Base-by-base conservation (phyloP, 2,329 filamentous ascomycete species). In the Colletotrichum aenigma region DNA sequence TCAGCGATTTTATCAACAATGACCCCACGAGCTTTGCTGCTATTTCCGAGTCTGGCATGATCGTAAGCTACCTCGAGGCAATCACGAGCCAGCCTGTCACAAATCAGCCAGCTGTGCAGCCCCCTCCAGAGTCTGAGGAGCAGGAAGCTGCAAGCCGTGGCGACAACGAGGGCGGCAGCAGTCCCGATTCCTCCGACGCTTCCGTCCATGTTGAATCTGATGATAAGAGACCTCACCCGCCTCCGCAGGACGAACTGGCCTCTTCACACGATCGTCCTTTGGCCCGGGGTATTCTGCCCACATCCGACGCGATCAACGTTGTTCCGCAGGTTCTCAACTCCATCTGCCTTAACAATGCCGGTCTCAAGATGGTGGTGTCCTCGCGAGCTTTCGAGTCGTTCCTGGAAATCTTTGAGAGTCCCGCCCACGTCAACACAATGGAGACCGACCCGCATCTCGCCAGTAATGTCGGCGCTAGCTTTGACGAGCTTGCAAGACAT, bases 1-100 rank as follows among this genome's bases (percentile, higher is more conserved):
- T 99, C 66, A 97, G 95, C 81, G 96, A 95, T 80, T 99, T 99
- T 84, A 98, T 99, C 80, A 97, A 99, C 85, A 98, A 98, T 82
- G 97, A 99, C 81, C 97, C 97, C 0, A 99, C 97, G 1, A 99
- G 97, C 84, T 99, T 98, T 83, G 94, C 95, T 32, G 95, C 98
- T 28, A 97, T 99, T 78, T 95, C 95, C 16, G 97, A 99, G 85
- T 96, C 97, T 66, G 96, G 96, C 26, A 90, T 99, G 79, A 96
- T 97, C 80, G 94, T 94, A 82, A 95, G 93, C 67, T 94, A 98
- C 74, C 89, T 99, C 16, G 93, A 96, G 83, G 93, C 96, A 5
- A 91, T 98, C 70, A 97, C 92, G 2, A 89, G 90, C 6, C 86
- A 85, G 30, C 80, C 85, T 7, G 82, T 92, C 7, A 80, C 85